phyloP scores from a whole-genome alignment of 176 grass and related monocot genomes.

The Triticum urartu region DNA sequence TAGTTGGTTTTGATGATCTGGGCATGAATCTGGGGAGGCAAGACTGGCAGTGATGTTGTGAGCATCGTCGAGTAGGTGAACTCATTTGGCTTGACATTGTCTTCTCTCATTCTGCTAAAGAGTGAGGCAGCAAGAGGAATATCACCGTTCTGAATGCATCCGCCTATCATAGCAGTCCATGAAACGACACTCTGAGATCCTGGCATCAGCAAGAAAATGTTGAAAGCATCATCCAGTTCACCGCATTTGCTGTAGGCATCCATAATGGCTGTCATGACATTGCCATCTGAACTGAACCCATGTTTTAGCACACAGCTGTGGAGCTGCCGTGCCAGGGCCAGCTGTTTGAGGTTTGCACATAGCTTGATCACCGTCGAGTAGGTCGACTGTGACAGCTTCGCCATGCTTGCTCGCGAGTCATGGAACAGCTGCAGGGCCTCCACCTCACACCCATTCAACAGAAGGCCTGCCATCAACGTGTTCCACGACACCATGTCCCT shows the following conservation, averaged over 20 bases:
- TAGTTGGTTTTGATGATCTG: slow-evolving; percentile 70
- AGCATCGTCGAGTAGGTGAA: slow-evolving; percentile 74
- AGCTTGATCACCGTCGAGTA: slow-evolving; percentile 68
- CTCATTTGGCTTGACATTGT: slow-evolving; percentile 57
- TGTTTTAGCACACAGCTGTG: slow-evolving; percentile 59
- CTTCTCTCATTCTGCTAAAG: slow-evolving; percentile 67
- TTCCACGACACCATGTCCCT: slow-evolving; percentile 69
- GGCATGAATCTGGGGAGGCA: slow-evolving; percentile 57
- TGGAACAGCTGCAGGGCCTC: slow-evolving; percentile 59
- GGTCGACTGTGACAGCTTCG: slow-evolving; percentile 47
- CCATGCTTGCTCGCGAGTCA: slow-evolving; percentile 29
- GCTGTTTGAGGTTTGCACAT: slow-evolving; percentile 60
- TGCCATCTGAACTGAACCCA: slow-evolving; percentile 43
- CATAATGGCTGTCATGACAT: slow-evolving; percentile 59
- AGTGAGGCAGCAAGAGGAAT: slow-evolving; percentile 43
- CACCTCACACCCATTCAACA: slow-evolving; percentile 42
- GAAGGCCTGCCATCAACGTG: slow-evolving; percentile 49
- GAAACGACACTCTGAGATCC: slow-evolving; percentile 52
- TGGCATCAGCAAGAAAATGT: slow-evolving; percentile 46
- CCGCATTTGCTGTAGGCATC: slow-evolving; percentile 62
- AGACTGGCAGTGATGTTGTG: slow-evolving; percentile 39
- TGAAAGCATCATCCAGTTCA: slow-evolving; percentile 38
- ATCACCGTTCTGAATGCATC: slow-evolving; percentile 49
- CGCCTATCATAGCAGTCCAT: slow-evolving; percentile 82
- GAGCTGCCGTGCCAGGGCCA: slow-evolving; percentile 50